Percentiles rank a stretch among this genome's conserved stretches.
phyloP scores from a whole-genome alignment of 257 asterid species.

The Mentha longifolia region DNA sequence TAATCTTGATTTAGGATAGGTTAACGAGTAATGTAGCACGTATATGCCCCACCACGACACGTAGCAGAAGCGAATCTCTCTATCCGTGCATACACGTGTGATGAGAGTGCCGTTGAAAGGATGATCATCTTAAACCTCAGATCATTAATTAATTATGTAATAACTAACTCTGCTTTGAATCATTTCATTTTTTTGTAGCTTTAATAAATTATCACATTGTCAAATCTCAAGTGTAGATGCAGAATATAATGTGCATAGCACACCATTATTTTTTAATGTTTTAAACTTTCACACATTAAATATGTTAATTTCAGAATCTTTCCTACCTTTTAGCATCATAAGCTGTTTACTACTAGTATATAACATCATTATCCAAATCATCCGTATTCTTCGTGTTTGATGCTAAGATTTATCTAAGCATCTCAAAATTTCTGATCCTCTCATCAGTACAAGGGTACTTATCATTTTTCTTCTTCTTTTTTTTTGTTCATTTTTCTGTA shows the following conservation, averaged over 20 bases:
- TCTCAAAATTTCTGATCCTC: not conserved
- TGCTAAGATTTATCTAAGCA: not conserved
- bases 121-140: not conserved
- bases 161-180: not conserved
- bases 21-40: not conserved
- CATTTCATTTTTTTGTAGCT: not conserved
- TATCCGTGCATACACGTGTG: not conserved
- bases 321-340: not conserved
- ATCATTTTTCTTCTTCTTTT: too few relatives aligned
- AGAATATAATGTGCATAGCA: too few relatives aligned
- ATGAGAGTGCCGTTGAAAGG: not conserved
- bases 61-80: not conserved
- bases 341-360: not conserved
- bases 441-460: not conserved
- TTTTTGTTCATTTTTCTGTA: conserved; percentile 4
- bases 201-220: not conserved
- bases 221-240: not conserved
- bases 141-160: not conserved
- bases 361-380: not conserved
- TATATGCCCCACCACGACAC: not conserved
- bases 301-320: not conserved
- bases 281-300: not conserved
- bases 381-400: not conserved
- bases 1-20: conserved; percentile 7
- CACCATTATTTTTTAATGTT: not conserved